A percentile compares a stretch with the other conserved stretches of the same genome.
Conservation (phyloP, 257 asterid genomes). For the Capsicum chinense region DNA sequence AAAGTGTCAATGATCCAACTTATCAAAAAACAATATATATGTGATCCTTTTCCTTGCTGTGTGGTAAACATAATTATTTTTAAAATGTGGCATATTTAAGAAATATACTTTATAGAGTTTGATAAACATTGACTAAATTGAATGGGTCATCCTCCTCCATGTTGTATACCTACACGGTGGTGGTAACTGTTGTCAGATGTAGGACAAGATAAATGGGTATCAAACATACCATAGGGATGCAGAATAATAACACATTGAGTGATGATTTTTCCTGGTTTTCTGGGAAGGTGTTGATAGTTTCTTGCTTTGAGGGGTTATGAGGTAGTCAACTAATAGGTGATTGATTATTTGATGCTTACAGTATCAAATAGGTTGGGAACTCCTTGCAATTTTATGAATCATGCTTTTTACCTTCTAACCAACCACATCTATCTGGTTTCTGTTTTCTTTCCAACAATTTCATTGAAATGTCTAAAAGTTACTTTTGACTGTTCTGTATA, state of each 20-base stretch:
- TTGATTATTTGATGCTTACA: not conserved
- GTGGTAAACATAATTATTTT: conserved; percentile 8
- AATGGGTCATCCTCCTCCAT: not conserved
- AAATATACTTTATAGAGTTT: not conserved
- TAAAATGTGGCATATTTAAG: not conserved
- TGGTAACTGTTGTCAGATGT: not conserved
- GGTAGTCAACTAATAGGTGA: not conserved
- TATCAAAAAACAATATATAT: not conserved
- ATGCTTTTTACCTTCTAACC: not conserved
- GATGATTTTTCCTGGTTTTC: not conserved
- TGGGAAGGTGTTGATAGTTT: conserved; percentile 18
- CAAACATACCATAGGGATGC: not conserved
- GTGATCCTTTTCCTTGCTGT: not conserved
- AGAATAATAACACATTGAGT: not conserved
- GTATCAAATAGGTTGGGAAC: not conserved
- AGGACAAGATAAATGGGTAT: not conserved
- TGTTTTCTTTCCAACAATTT: not conserved
- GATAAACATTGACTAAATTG: not conserved
- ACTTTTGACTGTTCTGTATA: not conserved
- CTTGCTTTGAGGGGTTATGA: conserved; percentile 5
- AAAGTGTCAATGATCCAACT: not conserved
- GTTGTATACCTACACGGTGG: not conserved
- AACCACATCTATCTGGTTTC: not conserved
- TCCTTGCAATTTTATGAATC: not conserved
- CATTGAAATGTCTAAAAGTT: not conserved